Evolutionary conservation across 257 asterid species (phyloP), one percentile per base, ranked within the genome.

Genomic region (Solanum gandarillasii): DNA sequence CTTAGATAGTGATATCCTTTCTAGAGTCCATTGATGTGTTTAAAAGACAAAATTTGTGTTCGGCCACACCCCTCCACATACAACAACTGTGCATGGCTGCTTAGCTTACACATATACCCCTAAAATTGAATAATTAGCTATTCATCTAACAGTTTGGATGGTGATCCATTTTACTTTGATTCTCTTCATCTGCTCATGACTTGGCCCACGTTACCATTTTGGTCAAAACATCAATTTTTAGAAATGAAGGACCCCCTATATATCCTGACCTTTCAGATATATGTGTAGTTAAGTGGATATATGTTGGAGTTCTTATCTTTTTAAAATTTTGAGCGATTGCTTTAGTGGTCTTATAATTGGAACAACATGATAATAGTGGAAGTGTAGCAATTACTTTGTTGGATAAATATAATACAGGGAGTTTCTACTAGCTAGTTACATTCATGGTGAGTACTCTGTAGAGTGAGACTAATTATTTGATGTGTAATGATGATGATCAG

Each of bases 1-100:
- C 75, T 86, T 14, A 21, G 83, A 90, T 82, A 76, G 88, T 78
- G 93, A 92, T 91, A 92, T 87, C 52, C 48, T 43, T 86, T 5
- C 39, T 48, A 23, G 65, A 6, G 68, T 18, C 83, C 23, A 48
- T 29, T 71, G 31, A 39, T 27, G 31, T 18, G 20, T 81, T 48
- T 29, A 29, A 81, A 81, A 81, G 20, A 29, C 70, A 29, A 46
- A 46, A 46, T 43, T 46, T 38, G 39, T 46, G 29, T 48, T 46
- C 6, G 27, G 85, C 67, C 68, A 29, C 68, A 81, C 25, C 60
- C 67, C 60, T 78, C 60, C 4, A 41, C 65, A 41, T 18, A 14
- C 18, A 36, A 11, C 18, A 21, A 74, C 85, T 48, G 70, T 81
- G 41, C 85, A 81, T 76, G 41, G 20, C 29, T 48, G 41, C 39